These are phyloP conservation scores for Volvox carteri DNA, from an alignment of 163 green algal species.

Conservation along the genomic window DNA sequence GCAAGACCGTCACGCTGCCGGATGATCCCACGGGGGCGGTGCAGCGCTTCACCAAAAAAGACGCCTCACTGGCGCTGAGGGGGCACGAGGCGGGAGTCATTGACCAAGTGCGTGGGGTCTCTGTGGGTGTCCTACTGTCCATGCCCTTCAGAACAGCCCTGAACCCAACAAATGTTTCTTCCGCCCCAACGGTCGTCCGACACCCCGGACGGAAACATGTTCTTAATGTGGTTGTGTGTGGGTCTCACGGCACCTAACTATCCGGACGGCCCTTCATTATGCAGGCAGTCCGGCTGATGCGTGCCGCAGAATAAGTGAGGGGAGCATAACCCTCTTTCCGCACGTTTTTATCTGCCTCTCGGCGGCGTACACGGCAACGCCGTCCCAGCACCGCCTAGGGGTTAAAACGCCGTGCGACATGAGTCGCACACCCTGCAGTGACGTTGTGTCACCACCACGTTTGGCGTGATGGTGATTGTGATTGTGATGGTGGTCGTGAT, in stretches of 20 bases:
- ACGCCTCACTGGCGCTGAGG: conserved; percentile 89
- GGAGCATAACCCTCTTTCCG: neutral
- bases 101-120: conserved; percentile 77
- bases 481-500: too few relatives aligned
- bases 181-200: too few relatives aligned
- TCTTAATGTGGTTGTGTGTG: too few relatives aligned
- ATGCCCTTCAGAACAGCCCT: too few relatives aligned
- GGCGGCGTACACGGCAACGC: neutral
- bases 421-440: too few relatives aligned
- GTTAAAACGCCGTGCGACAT: conserved; percentile 21
- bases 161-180: too few relatives aligned
- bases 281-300: neutral
- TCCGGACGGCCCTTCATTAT: neutral
- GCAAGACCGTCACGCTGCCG: conserved; percentile 84
- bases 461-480: too few relatives aligned
- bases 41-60: conserved; percentile 92
- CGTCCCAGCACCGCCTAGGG: neutral
- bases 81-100: conserved; percentile 93
- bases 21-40: conserved; percentile 71
- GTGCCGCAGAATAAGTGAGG: neutral
- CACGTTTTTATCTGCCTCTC: conserved; percentile 6
- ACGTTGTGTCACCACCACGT: too few relatives aligned
- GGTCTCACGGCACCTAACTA: neutral
- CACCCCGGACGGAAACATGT: too few relatives aligned
- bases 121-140: too few relatives aligned